Evolutionary conservation across 1,284 basidiomycete genomes (phyloP).

Genomic region (Athelia psychrophila): DNA sequence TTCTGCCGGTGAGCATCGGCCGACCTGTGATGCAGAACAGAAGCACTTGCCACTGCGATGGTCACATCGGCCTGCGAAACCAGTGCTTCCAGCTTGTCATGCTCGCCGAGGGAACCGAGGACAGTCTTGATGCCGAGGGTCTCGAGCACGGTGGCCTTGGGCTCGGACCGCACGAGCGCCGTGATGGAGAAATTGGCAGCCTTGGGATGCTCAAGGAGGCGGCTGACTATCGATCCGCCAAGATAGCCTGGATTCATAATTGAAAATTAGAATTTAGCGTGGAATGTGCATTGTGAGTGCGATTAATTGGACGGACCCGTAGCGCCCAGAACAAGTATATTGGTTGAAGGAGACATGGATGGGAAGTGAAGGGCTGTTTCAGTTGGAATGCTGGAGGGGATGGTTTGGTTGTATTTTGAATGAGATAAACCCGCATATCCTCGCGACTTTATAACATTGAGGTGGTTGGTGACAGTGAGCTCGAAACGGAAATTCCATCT

Average conservation of each 20-base stretch:
- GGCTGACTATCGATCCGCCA: constrained; percentile 25
- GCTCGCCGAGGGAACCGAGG: constrained; percentile 25
- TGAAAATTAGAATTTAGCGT: no score
- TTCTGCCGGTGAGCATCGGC: no score
- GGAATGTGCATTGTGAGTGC: no score
- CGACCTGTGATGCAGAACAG: neutral
- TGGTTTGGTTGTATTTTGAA: no score
- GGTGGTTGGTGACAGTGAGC: no score
- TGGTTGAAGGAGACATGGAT: neutral
- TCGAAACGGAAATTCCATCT: no score
- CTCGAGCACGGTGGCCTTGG: constrained; percentile 21
- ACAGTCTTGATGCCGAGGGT: constrained; percentile 17
- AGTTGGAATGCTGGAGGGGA: no score
- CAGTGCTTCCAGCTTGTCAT: constrained; percentile 12
- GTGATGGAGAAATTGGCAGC: constrained; percentile 19
- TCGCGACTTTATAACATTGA: no score
- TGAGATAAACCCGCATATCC: no score
- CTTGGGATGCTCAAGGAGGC: constrained; percentile 22
- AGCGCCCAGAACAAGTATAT: neutral
- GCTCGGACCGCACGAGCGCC: constrained; percentile 17
- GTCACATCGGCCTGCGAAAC: constrained; percentile 7
- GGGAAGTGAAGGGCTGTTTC: no score
- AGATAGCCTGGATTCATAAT: constrained; percentile 19
- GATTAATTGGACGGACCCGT: no score
- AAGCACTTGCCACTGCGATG: constrained; percentile 4